Conservation (phyloP, 164 flowering plant genomes). For the Berberis thunbergii region DNA sequence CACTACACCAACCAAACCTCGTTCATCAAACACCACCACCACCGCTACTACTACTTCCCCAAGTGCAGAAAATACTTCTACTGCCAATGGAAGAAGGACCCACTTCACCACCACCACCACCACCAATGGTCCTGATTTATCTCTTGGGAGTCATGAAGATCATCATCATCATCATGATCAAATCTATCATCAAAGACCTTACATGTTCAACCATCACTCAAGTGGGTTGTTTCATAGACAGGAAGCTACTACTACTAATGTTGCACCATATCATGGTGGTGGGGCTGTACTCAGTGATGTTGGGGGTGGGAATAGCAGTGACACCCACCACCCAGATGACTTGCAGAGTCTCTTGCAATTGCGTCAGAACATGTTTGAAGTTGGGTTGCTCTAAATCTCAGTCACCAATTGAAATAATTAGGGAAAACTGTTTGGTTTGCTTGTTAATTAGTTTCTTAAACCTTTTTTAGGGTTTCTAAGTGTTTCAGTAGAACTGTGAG, state of each 20-base stretch:
- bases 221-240: background rate
- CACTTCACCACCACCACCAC: slow-evolving; percentile 4
- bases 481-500: too few relatives aligned
- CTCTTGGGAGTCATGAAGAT: slow-evolving; percentile 7
- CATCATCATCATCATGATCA: background rate
- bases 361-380: slow-evolving; percentile 17
- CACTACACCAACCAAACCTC: too few relatives aligned
- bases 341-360: slow-evolving; percentile 13
- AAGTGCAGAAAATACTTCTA: background rate
- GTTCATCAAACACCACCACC: too few relatives aligned
- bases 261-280: slow-evolving; percentile 2
- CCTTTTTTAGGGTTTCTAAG: too few relatives aligned
- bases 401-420: too few relatives aligned
- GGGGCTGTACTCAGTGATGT: too few relatives aligned
- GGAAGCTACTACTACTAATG: background rate
- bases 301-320: too few relatives aligned
- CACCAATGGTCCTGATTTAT: slow-evolving; percentile 2
- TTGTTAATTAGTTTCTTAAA: too few relatives aligned
- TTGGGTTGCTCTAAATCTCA: slow-evolving; percentile 9
- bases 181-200: slow-evolving; percentile 3
- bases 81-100: background rate
- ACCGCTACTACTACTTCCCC: background rate
- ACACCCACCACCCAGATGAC: slow-evolving; percentile 10
- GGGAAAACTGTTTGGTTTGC: too few relatives aligned
- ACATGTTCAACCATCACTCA: slow-evolving; percentile 3